Evolutionary conservation across 2,329 filamentous ascomycete genomes (phyloP), one percentile per base, ranked within the genome.

Genomic region (Pseudocercospora cruenta): DNA sequence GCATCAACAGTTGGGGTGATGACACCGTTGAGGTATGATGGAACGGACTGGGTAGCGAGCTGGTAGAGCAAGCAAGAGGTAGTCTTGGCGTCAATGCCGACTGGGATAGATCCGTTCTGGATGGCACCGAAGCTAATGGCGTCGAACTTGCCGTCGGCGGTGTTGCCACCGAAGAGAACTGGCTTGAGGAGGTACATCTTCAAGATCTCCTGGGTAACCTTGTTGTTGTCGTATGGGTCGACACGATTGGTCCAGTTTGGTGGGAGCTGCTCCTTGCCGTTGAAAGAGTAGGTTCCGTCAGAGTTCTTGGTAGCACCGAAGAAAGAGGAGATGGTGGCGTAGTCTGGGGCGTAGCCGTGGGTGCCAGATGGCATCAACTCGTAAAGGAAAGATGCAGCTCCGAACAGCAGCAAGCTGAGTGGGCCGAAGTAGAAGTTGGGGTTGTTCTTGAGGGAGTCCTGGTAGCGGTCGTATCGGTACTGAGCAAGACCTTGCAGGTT

Each of bases 11-110:
- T 77, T 12, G 79, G 78, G 1, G 77, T 77, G 28, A 81, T 65
- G 6, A 81, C 53, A n/a, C 77, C 72, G 63, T 80, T 80, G 26
- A 80, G 65, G 21, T 66, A 77, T 1, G 71, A 74, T 2, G 82
- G 82, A 0, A 83, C 70, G 3, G 64, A 66, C 39, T 76, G 72
- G 1, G 78, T 80, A 0, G 71, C 76, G 7, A 83, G 69, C 72
- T 82, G 81, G 70, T 83, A 83, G n/a, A 83, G 64, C 68, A 83
- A 68, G 66, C 82, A 84, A 8, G 74, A 33, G 0, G 78, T 67
- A 31, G 77, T 75, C 2, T 63, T 64, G 1, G 74, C 63, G 7
- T 69, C 74, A 9, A 76, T 70, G 33, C 62, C 66, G 26, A 71
- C 67, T 4, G 70, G 66, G 12, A 82, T 67, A 53, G 75, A 78